Base-by-base conservation (phyloP, 2,329 filamentous ascomycete species). In the Trematosphaeria pertusa region DNA sequence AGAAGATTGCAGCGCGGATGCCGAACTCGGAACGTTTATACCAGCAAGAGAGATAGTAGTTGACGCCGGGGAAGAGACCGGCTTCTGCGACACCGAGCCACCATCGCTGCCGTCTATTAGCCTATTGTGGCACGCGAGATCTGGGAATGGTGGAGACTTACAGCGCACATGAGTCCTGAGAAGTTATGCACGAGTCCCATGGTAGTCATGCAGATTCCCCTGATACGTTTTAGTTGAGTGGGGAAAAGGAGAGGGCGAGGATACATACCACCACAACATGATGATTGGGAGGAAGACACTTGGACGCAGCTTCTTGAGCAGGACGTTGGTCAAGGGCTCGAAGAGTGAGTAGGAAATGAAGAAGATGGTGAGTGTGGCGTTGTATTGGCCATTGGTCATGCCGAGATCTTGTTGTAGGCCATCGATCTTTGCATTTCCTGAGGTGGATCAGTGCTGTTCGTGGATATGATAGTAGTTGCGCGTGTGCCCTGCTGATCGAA, bases 281-380 rank as follows among this genome's bases (percentile, higher is more conserved):
- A 95, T 95, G 22, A 81, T 75, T 2, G 91, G 88, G 44, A 95
- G 84, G 65, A 95, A 96, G 42, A 92, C 74, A 30, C 87, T 89
- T 0, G 91, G 91, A 1, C 85, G 81, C 51, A 89, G 75, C 14
- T 79, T 81, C 73, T 95, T 96, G 48, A 96, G 83, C 18, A 96
- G 72, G 36, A 93, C 77, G 67, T 96, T 95, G 49, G 89, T 91
- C 33, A 91, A 61, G 0, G 85, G 84, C 68, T 94, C 90, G 53
- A 90, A 91, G 24, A 91, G 72, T 2, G 88, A 81, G 67, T 96
- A 96, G 0, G 88, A 91, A 38, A 95, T 79, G 74, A 95, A 96
- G 75, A 96, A 96, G 58, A 95, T 87, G 24, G 88, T 89, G 6
- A 96, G 78, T 0, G 86, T 82, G 17, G 82, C 78, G 68, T 92